phyloP scores from a whole-genome alignment of 345 rosid genomes.

The Eucalyptus pauciflora region DNA sequence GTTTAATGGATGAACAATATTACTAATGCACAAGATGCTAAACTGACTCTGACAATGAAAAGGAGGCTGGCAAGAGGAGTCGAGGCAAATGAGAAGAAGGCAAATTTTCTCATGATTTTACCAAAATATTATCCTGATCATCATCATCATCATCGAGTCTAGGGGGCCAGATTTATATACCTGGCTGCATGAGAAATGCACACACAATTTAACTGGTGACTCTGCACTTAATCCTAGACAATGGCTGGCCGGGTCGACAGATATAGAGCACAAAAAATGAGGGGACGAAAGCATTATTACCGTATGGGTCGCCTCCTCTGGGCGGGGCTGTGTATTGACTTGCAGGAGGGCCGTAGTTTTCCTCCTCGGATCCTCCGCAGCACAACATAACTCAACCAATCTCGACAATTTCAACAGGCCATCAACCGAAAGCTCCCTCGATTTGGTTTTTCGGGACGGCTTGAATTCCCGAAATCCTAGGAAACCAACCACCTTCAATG shows the following conservation, averaged over 20 bases:
- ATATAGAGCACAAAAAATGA: background rate
- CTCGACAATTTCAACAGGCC: background rate
- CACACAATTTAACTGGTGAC: background rate
- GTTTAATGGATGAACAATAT: background rate
- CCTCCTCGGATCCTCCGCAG: slow-evolving; percentile 90
- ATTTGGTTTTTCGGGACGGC: background rate
- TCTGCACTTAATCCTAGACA: background rate
- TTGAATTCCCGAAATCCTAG: background rate
- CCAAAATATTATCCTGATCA: background rate
- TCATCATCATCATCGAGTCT: background rate
- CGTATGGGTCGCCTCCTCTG: slow-evolving; percentile 40
- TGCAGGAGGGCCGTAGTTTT: slow-evolving; percentile 52
- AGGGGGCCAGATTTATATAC: background rate
- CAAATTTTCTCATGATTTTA: background rate
- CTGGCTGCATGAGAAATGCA: background rate
- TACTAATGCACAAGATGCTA: background rate
- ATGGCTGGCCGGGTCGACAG: background rate
- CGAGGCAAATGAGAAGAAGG: background rate
- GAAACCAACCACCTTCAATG: background rate
- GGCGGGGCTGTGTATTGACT: slow-evolving; percentile 73
- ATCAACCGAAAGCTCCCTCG: background rate
- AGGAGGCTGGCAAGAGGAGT: background rate
- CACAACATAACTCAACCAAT: slow-evolving; percentile 52
- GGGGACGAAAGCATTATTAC: slow-evolving; percentile 11
- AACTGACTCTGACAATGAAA: background rate